These are phyloP conservation scores for Dimocarpus longan DNA, from an alignment of 345 rosid species.

Conservation along the genomic window DNA sequence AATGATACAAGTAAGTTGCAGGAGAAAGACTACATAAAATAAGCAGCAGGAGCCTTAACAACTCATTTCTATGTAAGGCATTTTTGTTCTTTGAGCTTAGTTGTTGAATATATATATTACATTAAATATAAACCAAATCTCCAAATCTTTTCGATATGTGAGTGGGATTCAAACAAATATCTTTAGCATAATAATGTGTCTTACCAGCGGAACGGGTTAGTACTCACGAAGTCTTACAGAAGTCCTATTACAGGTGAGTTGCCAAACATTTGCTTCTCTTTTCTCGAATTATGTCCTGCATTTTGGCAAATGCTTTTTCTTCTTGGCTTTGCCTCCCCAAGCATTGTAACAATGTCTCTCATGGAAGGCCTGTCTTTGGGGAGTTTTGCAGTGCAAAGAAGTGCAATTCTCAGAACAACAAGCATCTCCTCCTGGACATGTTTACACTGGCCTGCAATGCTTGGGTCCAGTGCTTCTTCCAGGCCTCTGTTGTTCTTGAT, in stretches of 20 bases:
- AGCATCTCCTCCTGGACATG: constrained; percentile 88
- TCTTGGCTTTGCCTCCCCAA: constrained; percentile 84
- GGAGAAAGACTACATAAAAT: constrained; percentile 26
- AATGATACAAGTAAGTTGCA: neutral
- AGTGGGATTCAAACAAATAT: neutral
- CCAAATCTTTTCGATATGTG: neutral
- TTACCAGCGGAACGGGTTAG: neutral
- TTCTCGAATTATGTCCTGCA: constrained; percentile 35
- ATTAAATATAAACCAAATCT: neutral
- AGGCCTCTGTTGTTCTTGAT: constrained; percentile 50
- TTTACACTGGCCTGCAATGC: constrained; percentile 78
- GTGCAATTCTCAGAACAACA: constrained; percentile 64
- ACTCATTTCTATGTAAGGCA: neutral
- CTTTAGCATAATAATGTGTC: neutral
- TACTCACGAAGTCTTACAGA: constrained; percentile 30
- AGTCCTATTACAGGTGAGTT: constrained; percentile 61
- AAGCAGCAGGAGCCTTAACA: neutral
- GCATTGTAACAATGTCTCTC: constrained; percentile 81
- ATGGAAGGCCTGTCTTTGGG: constrained; percentile 88
- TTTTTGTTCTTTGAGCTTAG: neutral
- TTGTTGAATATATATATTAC: neutral
- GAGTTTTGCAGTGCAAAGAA: constrained; percentile 76
- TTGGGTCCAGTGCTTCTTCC: constrained; percentile 63
- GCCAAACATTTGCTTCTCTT: constrained; percentile 58
- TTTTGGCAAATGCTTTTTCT: constrained; percentile 69